These are phyloP conservation scores for Fraxinus nigra DNA, from an alignment of 305 asterid genomes.

Conservation along the genomic window DNA sequence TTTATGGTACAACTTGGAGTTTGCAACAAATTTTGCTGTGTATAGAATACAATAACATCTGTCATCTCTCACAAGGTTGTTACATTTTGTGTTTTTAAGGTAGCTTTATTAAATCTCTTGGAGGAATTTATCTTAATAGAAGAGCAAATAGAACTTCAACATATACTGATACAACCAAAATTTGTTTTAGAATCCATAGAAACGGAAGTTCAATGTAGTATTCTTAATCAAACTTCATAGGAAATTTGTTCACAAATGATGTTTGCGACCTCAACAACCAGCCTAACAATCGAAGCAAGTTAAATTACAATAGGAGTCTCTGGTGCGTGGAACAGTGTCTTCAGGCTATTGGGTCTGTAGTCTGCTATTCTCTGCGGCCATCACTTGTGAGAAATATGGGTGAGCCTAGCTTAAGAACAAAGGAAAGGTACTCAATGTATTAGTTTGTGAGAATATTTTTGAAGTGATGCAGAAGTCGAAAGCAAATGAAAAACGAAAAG, in stretches of 20 bases:
- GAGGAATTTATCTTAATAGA: not conserved
- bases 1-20: slow-evolving; percentile 14
- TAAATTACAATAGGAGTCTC: slow-evolving; percentile 19
- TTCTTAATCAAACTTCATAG: not conserved
- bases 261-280: slow-evolving; percentile 9
- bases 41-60: not conserved
- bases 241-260: slow-evolving; percentile 1
- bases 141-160: not conserved
- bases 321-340: not conserved
- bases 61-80: not conserved
- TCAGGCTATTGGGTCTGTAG: slow-evolving; percentile 44
- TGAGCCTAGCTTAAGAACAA: slow-evolving; percentile 38
- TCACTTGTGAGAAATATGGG: slow-evolving; percentile 66
- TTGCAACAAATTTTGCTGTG: slow-evolving; percentile 19
- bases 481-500: not conserved
- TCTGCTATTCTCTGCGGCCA: slow-evolving; percentile 77
- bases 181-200: not conserved
- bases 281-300: not conserved
- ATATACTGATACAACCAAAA: not conserved
- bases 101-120: not conserved
- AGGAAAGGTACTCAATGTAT: not conserved
- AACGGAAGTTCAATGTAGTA: too few species aligned
- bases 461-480: not conserved
- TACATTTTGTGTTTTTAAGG: not conserved
- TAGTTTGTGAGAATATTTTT: not conserved